Base-by-base conservation (phyloP, 164 flowering plant genomes). In the Hamamelis virginiana region DNA sequence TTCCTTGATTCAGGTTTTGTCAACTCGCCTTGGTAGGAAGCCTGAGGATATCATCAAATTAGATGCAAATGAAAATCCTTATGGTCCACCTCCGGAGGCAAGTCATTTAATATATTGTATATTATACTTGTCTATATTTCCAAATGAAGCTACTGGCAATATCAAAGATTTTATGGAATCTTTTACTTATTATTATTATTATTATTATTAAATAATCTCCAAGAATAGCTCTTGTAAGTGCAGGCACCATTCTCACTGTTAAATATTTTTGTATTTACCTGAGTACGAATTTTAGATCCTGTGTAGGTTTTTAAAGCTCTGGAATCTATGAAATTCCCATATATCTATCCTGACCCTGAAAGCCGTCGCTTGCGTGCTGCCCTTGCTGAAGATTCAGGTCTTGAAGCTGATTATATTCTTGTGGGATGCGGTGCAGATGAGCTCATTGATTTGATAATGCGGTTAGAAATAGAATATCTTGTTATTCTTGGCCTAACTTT, bases 1-100 rank as follows among this genome's bases (percentile, higher is more conserved):
- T 73, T 52, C n/a, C 26, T 50, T 5, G 10, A 46, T 72, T 45
- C 81, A 96, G 99, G 97, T 96, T 56, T 79, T 96, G 74, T 96
- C 99, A 22, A 72, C 87, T 33, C 85, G 83, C 41, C 91, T 93
- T 65, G 99, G 98, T 75, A 86, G 97, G 74, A 91, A 89, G 74
- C 97, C 99, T 23, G 98, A 96, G 79, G 99, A 96, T 47, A 96
- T 96, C 18, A 68, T 93, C 71, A 96, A 96, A 70, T 79, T 96
- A 69, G 99, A 96, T 83, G 99, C 99, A 45, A 96, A 96, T 83
- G 99, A 96, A 67, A 96, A 96, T 60, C 99, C 99, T 19, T 96
- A 96, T 75, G 99, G 99, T 62, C 99, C 99, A 63, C 99, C 99
- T 51, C 99, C 99, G 48, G 97, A 93, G 97, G 99, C 86, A 90